Conservation (phyloP, 2,329 filamentous ascomycete species). For the Diaporthe batatas region DNA sequence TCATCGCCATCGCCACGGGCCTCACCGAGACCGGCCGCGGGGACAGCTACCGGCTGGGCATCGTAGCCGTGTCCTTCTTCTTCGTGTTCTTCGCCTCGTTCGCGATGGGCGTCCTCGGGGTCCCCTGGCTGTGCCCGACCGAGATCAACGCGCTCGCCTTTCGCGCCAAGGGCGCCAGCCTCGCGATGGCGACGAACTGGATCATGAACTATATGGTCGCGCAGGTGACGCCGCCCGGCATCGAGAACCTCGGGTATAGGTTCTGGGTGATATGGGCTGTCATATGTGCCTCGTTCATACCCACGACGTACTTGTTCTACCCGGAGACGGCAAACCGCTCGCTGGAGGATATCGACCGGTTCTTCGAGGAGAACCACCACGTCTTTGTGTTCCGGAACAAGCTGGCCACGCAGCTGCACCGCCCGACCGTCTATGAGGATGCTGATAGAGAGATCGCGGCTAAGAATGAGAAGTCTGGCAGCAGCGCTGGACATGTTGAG, state of each 20-base stretch:
- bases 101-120: slow-evolving; percentile 46
- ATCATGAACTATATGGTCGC: slow-evolving; percentile 52
- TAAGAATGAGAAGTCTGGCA: slow-evolving; percentile 35
- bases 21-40: slow-evolving; percentile 42
- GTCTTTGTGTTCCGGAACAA: slow-evolving; percentile 34
- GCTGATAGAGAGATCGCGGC: slow-evolving; percentile 33
- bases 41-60: slow-evolving; percentile 43
- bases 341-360: slow-evolving; percentile 58
- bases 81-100: slow-evolving; percentile 51
- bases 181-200: slow-evolving; percentile 53
- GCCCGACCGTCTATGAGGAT: slow-evolving; percentile 36
- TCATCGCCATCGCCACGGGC: slow-evolving; percentile 45
- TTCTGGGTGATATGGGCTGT: slow-evolving; percentile 66
- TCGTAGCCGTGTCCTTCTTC: slow-evolving; percentile 48
- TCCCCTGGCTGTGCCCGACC: slow-evolving; percentile 48
- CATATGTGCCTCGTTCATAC: slow-evolving; percentile 57
- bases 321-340: slow-evolving; percentile 57
- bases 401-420: slow-evolving; percentile 36
- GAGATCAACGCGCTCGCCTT: slow-evolving; percentile 54
- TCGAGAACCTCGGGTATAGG: slow-evolving; percentile 60
- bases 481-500: slow-evolving; percentile 28
- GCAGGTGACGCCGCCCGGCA: slow-evolving; percentile 51
- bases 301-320: slow-evolving; percentile 60
- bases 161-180: slow-evolving; percentile 51
- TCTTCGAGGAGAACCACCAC: slow-evolving; percentile 44